Evolutionary conservation across 2,329 filamentous ascomycete genomes (phyloP).

Genomic region (Kalmusia sp.): DNA sequence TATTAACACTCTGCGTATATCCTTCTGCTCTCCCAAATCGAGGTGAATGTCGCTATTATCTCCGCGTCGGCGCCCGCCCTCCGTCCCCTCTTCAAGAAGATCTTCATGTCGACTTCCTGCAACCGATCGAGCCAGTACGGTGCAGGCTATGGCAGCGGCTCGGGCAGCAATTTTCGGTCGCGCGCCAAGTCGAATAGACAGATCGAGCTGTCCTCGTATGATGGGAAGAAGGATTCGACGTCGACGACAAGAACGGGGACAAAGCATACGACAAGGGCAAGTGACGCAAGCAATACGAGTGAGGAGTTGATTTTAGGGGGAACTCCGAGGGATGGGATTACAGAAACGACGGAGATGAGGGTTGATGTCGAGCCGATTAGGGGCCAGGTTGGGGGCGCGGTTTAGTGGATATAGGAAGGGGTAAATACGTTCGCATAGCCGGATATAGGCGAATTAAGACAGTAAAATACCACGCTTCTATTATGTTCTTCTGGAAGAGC

Average conservation of each 20-base stretch:
- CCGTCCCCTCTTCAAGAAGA: slow-evolving; percentile 40
- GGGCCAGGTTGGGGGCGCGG: too few species aligned
- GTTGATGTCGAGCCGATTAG: slow-evolving; percentile 1
- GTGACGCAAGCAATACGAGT: slow-evolving; percentile 8
- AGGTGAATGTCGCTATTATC: slow-evolving; percentile 51
- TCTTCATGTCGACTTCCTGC: slow-evolving; percentile 11
- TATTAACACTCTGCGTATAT: slow-evolving; percentile 22
- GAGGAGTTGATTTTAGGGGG: slow-evolving; percentile 16
- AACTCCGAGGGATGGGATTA: slow-evolving; percentile 11
- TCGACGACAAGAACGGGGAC: neutral
- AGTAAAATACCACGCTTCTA: too few species aligned
- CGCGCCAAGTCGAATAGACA: slow-evolving; percentile 12
- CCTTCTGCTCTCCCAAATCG: slow-evolving; percentile 50
- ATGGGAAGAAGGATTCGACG: neutral
- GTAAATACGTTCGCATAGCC: too few species aligned
- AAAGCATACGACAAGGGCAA: neutral
- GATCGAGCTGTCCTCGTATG: slow-evolving; percentile 14
- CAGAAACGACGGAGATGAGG: slow-evolving; percentile 16
- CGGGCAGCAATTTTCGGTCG: neutral
- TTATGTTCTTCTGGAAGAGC: too few species aligned
- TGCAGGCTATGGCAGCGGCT: neutral
- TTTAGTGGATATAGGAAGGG: too few species aligned
- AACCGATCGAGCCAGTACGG: slow-evolving; percentile 1
- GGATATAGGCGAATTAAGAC: too few species aligned
- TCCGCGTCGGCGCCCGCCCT: slow-evolving; percentile 50